phyloP scores from a whole-genome alignment of 768 basidiomycete species.

The Calocera viscosa region DNA sequence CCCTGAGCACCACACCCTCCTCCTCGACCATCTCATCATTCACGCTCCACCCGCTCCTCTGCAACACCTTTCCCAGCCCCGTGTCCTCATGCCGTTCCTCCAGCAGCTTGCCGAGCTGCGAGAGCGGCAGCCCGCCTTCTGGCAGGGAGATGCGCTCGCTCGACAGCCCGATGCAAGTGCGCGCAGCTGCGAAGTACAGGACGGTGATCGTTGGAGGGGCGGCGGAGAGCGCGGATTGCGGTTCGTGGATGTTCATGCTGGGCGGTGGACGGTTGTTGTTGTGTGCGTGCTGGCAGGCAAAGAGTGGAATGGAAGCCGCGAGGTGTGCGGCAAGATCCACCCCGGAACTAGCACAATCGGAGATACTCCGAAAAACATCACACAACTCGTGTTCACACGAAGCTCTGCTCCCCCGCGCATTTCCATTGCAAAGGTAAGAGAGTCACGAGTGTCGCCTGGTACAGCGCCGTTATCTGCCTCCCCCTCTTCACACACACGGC shows the following conservation, averaged over 20 bases:
- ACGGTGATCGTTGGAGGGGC: conserved; percentile 19
- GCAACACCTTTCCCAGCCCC: conserved; percentile 41
- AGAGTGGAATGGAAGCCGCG: not conserved
- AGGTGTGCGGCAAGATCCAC: no score
- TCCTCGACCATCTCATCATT: conserved; percentile 62
- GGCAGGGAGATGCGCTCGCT: conserved; percentile 43
- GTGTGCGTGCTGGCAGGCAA: not conserved
- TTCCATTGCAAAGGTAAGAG: no score
- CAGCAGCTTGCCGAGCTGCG: conserved; percentile 40
- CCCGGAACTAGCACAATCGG: not conserved
- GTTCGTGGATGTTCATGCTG: not conserved
- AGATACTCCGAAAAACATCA: no score
- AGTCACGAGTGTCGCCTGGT: no score
- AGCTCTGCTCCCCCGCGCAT: no score
- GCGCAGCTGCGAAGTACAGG: conserved; percentile 51
- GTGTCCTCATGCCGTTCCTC: conserved; percentile 42
- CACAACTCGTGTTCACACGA: no score
- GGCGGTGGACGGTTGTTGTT: not conserved
- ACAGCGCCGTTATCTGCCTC: no score
- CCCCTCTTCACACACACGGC: no score
- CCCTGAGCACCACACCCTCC: conserved; percentile 37
- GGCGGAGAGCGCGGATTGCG: conserved; percentile 1
- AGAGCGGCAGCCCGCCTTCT: conserved; percentile 36
- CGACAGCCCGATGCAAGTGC: conserved; percentile 51
- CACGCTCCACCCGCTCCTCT: conserved; percentile 62